phyloP scores from a whole-genome alignment of 257 asterid genomes.

The Solanum boliviense region DNA sequence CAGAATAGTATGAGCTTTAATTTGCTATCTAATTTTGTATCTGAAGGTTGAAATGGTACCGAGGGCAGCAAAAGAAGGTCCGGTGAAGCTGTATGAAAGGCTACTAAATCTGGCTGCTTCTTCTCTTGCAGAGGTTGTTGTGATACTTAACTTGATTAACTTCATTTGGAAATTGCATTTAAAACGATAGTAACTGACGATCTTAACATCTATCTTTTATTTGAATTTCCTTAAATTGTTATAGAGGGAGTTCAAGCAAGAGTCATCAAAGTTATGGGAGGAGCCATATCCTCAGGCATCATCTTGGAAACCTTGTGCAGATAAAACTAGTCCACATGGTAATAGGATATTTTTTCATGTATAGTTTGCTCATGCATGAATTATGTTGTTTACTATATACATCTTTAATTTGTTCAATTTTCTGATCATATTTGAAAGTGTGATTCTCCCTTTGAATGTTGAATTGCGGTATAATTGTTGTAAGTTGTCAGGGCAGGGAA shows the following conservation, averaged over 20 bases:
- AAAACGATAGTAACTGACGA: no score
- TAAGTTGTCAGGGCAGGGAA: constrained; percentile 53
- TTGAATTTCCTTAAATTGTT: not conserved
- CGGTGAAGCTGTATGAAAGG: constrained; percentile 47
- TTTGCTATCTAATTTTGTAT: not conserved
- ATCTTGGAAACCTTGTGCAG: constrained; percentile 78
- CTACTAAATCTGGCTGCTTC: constrained; percentile 53
- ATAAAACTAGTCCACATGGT: constrained; percentile 38
- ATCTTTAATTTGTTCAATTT: not conserved
- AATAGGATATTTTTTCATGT: not conserved
- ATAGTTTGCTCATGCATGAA: not conserved
- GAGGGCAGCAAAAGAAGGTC: not conserved
- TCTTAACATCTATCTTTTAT: not conserved
- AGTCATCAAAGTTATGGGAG: constrained; percentile 55
- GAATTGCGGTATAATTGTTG: constrained; percentile 23
- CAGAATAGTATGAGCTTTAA: not conserved
- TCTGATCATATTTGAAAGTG: not conserved
- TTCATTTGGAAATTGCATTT: not conserved
- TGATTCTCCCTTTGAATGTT: not conserved
- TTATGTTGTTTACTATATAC: not conserved
- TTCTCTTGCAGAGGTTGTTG: constrained; percentile 59
- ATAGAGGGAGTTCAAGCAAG: constrained; percentile 41
- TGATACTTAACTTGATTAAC: not conserved
- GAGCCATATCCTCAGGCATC: constrained; percentile 49
- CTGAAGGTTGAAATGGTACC: constrained; percentile 16